phyloP scores from a whole-genome alignment of 1,284 basidiomycete species.

The Lignosus rhinocerotis region DNA sequence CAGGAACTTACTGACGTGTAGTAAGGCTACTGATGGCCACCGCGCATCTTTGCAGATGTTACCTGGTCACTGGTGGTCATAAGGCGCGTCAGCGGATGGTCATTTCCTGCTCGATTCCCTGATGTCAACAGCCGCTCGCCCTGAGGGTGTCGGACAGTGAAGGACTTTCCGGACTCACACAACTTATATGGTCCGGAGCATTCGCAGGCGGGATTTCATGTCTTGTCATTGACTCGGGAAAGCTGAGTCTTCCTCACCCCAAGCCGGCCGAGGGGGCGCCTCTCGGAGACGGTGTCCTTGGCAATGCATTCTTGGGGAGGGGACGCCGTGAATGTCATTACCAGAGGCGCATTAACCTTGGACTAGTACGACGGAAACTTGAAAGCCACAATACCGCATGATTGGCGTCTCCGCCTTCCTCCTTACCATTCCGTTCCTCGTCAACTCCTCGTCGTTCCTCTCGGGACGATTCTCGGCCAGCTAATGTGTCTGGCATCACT shows the following conservation, averaged over 20 bases:
- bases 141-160: no score
- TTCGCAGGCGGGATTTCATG: conserved; percentile 5
- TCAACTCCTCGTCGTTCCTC: conserved; percentile 21
- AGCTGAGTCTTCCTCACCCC: conserved; percentile 12
- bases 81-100: no score
- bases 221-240: conserved; percentile 10
- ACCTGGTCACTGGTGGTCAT: no score
- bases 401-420: conserved; percentile 17
- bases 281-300: conserved; percentile 10
- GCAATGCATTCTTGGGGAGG: conserved; percentile 5
- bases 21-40: no score
- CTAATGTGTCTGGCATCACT: conserved; percentile 21
- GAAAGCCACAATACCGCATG: conserved; percentile 10
- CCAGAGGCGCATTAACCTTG: conserved; percentile 12
- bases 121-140: no score
- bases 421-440: conserved; percentile 18
- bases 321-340: conserved; percentile 13
- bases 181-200: conserved; percentile 5
- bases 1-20: no score
- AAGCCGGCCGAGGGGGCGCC: conserved; percentile 7
- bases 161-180: no score
- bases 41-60: no score
- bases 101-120: no score
- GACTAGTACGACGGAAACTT: conserved; percentile 8
- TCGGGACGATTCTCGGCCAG: conserved; percentile 19